Percentiles rank a stretch among this genome's conserved stretches.
Evolutionary conservation across 2,329 filamentous ascomycete genomes (phyloP).

Genomic region (Juglanconis juglandina): DNA sequence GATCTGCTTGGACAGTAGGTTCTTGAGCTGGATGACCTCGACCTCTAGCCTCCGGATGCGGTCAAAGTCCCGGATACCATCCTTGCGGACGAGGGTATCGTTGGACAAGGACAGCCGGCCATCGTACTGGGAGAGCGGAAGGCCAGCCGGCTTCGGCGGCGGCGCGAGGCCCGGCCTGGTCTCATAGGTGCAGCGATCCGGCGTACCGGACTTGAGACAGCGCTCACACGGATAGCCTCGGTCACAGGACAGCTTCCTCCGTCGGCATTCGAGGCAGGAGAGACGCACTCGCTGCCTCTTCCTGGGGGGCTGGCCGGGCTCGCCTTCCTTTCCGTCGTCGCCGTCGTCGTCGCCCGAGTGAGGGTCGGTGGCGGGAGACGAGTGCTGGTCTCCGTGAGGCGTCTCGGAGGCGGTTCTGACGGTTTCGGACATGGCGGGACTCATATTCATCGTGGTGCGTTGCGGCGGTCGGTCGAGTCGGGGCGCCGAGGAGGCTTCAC

Average conservation of each 20-base stretch:
- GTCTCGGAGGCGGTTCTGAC: constrained; percentile 11
- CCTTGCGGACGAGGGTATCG: constrained; percentile 36
- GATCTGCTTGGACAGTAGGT: constrained; percentile 43
- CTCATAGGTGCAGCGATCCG: constrained; percentile 59
- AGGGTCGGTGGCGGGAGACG: constrained; percentile 13
- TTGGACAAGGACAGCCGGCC: constrained; percentile 39
- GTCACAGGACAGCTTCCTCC: constrained; percentile 60
- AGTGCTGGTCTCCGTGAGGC: constrained; percentile 10
- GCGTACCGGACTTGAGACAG: constrained; percentile 59
- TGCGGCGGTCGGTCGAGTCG: constrained; percentile 9
- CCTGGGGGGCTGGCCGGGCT: constrained; percentile 38
- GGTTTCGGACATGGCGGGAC: constrained; percentile 11
- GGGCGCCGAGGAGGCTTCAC: constrained; percentile 9
- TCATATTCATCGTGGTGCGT: background rate
- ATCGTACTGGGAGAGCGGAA: constrained; percentile 46
- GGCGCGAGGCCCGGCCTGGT: constrained; percentile 39
- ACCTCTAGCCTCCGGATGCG: constrained; percentile 57
- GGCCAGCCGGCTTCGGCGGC: constrained; percentile 44
- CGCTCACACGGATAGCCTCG: constrained; percentile 59
- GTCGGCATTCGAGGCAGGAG: constrained; percentile 58
- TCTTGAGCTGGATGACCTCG: constrained; percentile 56
- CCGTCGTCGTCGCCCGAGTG: constrained; percentile 21
- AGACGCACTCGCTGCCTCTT: constrained; percentile 59
- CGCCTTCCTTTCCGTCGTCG: constrained; percentile 27
- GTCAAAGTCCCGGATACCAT: constrained; percentile 49